Base-by-base conservation (phyloP, 1,139 yeast genomes). In the Pichia sp. region DNA sequence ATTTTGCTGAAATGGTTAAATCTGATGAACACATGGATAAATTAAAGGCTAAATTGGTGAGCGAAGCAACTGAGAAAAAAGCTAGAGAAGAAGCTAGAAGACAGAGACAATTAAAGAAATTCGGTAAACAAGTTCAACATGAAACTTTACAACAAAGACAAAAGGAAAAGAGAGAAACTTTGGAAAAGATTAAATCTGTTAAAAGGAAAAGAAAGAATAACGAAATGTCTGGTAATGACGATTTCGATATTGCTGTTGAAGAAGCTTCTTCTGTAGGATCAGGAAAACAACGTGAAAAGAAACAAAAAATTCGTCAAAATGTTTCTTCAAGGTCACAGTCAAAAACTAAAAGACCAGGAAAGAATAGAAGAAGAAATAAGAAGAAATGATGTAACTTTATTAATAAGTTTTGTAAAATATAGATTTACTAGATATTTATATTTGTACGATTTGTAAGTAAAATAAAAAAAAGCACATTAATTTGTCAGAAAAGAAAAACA, bases 21-120 rank as follows among this genome's bases (percentile, higher is more conserved):
- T 83, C 90, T 50, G 99, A 92, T 65, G 97, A 89, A 64, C 99
- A 92, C 66, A 92, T 92, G 99, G 97, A 89, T 61, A 87, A 80
- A 67, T 75, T 92, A 59, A 89, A 87, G 73, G 71, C 73, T 61
- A 87, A 87, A 66, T 74, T 92, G 57, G 73, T 89, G 39, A 76
- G 79, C 51, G 96, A 87, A 61, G 97, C 95, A 43, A 84, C 94
- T 32, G 83, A 85, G 61, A 87, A 85, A 76, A 86, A 86, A 67
- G 97, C 96, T 2, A 75, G 89, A 41, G 94, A 87, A 65, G 97
- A 89, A 47, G 96, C 97, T 32, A 85, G 86, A 70, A 84, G 84
- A 66, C 97, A 92, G 70, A 82, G 98, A 68, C 84, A 84, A 55
- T 78, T 92, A 65, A 92, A 90, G 82, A 92, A 92, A 72, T 90